These are phyloP conservation scores for Dactylorhiza incarnata DNA, from an alignment of 106 monocot genomes.

Conservation along the genomic window DNA sequence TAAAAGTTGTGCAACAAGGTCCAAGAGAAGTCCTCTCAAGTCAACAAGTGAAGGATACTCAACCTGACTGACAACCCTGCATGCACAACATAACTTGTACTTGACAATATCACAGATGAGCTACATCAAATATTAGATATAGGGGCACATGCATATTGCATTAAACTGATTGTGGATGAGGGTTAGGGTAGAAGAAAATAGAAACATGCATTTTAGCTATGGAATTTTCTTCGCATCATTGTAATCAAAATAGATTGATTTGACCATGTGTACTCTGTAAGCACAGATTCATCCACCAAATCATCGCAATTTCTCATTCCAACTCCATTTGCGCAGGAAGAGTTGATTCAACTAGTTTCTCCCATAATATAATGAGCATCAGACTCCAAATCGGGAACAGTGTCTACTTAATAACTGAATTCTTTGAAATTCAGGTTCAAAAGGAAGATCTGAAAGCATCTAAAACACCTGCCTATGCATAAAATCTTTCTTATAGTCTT, in stretches of 20 bases:
- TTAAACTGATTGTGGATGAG: background rate
- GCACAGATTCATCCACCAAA: background rate
- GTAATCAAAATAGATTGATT: background rate
- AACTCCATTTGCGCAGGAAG: no score
- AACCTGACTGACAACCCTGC: slow-evolving; percentile 96
- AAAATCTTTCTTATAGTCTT: no score
- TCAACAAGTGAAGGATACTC: slow-evolving; percentile 99
- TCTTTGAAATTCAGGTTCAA: no score
- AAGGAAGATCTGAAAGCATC: no score
- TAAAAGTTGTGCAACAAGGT: slow-evolving; percentile 94
- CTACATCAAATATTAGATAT: background rate
- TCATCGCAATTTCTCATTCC: background rate
- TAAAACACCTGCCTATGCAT: no score
- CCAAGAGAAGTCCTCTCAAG: slow-evolving; percentile 85
- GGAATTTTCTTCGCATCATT: background rate
- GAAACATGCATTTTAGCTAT: background rate
- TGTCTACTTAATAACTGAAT: no score
- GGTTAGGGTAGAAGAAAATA: background rate
- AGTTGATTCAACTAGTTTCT: no score
- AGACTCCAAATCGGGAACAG: no score
- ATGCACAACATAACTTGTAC: slow-evolving; percentile 10
- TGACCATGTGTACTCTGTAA: background rate
- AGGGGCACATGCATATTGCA: background rate
- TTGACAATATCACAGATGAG: background rate
- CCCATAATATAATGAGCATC: no score